Evolutionary conservation across 164 flowering plant species (phyloP).

Genomic region (Litsea cubeba): DNA sequence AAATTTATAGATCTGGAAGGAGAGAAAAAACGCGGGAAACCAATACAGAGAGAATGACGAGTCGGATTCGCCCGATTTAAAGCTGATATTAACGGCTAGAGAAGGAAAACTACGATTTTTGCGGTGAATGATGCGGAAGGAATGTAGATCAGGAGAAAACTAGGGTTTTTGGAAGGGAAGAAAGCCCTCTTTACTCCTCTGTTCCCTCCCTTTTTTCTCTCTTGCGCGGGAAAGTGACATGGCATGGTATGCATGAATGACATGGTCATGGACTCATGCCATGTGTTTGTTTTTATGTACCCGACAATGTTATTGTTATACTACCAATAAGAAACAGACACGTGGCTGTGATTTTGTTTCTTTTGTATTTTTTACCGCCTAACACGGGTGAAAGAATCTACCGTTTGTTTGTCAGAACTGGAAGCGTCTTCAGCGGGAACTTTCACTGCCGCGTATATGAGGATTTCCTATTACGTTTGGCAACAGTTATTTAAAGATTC

Average conservation of each 20-base stretch:
- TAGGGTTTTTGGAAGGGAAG: slow-evolving; percentile 13
- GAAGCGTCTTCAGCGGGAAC: too few species aligned
- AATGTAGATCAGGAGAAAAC: background rate
- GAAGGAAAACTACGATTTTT: background rate
- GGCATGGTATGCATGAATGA: background rate
- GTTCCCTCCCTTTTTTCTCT: slow-evolving; percentile 10
- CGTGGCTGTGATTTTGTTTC: background rate
- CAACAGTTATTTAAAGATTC: too few species aligned
- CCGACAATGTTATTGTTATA: background rate
- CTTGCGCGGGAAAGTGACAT: slow-evolving; percentile 33
- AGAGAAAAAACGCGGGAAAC: background rate
- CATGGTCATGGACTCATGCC: too few species aligned
- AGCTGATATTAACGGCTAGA: background rate
- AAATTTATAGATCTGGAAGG: background rate
- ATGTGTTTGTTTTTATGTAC: background rate
- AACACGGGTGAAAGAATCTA: background rate
- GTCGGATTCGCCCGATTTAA: slow-evolving; percentile 3
- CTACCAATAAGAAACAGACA: background rate
- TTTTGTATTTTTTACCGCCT: slow-evolving; percentile 11
- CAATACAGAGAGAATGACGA: background rate
- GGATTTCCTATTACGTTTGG: too few species aligned
- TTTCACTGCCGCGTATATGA: too few species aligned
- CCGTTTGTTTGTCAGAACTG: too few species aligned
- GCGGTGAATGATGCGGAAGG: background rate
- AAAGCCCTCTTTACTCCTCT: slow-evolving; percentile 9